Percentiles rank a stretch among this genome's conserved stretches.
These are phyloP conservation scores for Xerophyta viscosa DNA, from an alignment of 106 monocot genomes.

Conservation along the genomic window DNA sequence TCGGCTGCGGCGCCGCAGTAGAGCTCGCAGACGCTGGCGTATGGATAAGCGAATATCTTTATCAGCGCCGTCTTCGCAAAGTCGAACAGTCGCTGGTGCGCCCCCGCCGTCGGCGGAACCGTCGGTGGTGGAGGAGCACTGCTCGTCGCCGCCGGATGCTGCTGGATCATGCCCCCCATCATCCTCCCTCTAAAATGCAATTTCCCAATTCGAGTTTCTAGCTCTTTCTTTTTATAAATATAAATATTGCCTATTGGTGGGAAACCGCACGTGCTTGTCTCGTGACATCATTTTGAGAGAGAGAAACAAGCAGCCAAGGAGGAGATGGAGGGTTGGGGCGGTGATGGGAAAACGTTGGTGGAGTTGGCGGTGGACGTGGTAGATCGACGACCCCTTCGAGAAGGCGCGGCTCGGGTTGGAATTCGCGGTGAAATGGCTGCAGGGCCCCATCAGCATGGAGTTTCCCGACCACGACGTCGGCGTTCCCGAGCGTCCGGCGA, in stretches of 20 bases:
- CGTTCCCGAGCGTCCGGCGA: conserved; percentile 52
- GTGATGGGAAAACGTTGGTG: conserved; percentile 32
- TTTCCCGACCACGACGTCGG: conserved; percentile 6
- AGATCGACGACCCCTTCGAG: conserved; percentile 48
- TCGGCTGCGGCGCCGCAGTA: conserved; percentile 62
- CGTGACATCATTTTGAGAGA: too few relatives aligned
- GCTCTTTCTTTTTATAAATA: too few relatives aligned
- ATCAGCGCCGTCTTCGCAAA: conserved; percentile 86
- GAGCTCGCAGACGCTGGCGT: conserved; percentile 59
- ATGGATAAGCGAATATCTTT: conserved; percentile 81
- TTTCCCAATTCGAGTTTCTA: too few relatives aligned
- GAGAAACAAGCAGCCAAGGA: background rate
- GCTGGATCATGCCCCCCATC: too few relatives aligned
- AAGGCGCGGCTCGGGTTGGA: conserved; percentile 64
- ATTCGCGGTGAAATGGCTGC: conserved; percentile 43
- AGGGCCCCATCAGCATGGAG: conserved; percentile 38
- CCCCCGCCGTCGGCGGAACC: background rate
- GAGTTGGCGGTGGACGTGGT: conserved; percentile 59
- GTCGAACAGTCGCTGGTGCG: conserved; percentile 71
- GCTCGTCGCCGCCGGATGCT: too few relatives aligned
- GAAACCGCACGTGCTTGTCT: too few relatives aligned
- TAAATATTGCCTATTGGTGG: too few relatives aligned
- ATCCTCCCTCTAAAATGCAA: too few relatives aligned
- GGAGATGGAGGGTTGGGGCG: background rate
- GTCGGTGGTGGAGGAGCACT: too few relatives aligned